These are phyloP conservation scores for Mortierella alpina DNA, from an alignment of 192 early-diverging fungal species.

Conservation along the genomic window DNA sequence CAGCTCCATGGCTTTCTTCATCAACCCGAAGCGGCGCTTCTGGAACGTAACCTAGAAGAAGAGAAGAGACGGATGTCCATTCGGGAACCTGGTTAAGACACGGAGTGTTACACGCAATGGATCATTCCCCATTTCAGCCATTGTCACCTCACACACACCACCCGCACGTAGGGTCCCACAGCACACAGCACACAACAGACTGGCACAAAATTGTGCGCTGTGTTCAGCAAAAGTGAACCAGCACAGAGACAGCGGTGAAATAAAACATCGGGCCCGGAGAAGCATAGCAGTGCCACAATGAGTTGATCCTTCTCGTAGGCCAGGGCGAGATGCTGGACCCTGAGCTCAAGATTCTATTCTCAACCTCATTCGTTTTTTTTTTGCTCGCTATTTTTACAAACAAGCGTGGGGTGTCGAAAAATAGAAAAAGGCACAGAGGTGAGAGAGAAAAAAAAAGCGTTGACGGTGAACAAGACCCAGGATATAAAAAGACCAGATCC, in stretches of 20 bases:
- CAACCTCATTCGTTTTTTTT: background rate
- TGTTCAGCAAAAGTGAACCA: too few species aligned
- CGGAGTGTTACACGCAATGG: too few species aligned
- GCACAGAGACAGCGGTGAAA: too few species aligned
- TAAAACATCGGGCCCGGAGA: too few species aligned
- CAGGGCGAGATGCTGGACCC: background rate
- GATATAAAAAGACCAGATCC: constrained; percentile 26
- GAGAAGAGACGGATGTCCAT: background rate
- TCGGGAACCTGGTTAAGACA: too few species aligned
- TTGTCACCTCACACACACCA: background rate
- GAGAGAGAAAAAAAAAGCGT: background rate
- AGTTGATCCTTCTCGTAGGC: too few species aligned
- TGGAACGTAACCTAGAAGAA: constrained; percentile 84
- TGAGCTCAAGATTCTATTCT: background rate
- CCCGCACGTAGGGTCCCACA: background rate
- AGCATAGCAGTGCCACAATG: too few species aligned
- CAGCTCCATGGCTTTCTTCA: constrained; percentile 98
- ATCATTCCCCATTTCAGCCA: too few species aligned
- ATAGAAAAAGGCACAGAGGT: background rate
- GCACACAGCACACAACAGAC: background rate
- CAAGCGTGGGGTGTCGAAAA: constrained; percentile 16
- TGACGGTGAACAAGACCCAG: background rate
- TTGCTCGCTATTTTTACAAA: constrained; percentile 24
- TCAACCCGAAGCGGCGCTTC: constrained; percentile 93
- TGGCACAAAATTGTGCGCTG: too few species aligned